Evolutionary conservation across 768 basidiomycete species (phyloP), one percentile per base, ranked within the genome.

Genomic region (Dioszegia hungarica): DNA sequence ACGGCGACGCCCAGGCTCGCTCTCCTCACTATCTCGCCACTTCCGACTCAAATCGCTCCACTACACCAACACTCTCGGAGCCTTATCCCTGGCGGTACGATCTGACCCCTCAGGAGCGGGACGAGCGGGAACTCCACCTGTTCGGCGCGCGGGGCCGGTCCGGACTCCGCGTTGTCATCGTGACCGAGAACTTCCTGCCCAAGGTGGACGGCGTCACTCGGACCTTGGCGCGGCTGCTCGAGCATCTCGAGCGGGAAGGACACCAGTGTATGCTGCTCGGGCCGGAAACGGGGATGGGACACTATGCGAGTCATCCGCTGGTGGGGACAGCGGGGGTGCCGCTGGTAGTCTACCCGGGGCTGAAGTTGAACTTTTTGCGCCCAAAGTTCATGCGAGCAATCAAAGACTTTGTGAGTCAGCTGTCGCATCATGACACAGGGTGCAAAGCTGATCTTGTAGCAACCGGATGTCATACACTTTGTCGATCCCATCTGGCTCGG

Each of bases 401-500:
- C 31, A 63, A 66, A 27, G 74, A 77, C 36, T 77, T 76, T 44
- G 70, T 73, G 28, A 49, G 69, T 55, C 19, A 40, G 34, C 24
- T 6, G 0, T 15, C 15, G 12, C 9, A 5, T 40, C 36, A 43
- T 22, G 31, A 8, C 22, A 19, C 36, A 37, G 22, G n/a, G 22
- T 17, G 43, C 57, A 38, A 31, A 60, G 19, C 4, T 31, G 28
- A 59, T n/a, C n/a, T n/a, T 47, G 10, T 64, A 73, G 61, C 70
- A 77, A 50, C 79, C 80, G 0, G 78, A 80, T 52, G 77, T 80
- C 1, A 72, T 80, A 5, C 79, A 80, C 56, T 76, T 80, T 52
- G 77, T 79, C 39, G 79, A 80, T 67, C 79, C 80, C 2, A 79
- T 81, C 38, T 81, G 79, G 79, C 76, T 81, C 3, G 79, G 79